phyloP scores from a whole-genome alignment of 345 rosid species.

The Hirschfeldia incana region DNA sequence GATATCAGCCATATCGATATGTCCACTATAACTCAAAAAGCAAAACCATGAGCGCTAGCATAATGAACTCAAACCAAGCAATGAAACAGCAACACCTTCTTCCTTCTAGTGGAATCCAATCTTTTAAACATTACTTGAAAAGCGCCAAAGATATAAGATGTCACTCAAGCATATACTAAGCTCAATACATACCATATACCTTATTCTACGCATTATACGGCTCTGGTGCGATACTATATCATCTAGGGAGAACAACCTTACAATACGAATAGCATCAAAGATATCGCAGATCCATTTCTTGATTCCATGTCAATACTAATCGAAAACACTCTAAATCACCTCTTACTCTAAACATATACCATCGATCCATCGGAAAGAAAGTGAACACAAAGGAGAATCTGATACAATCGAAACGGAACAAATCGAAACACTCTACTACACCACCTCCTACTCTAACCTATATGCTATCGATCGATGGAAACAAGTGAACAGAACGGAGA shows the following conservation, averaged over 20 bases:
- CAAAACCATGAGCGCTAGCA: slow-evolving; percentile 11
- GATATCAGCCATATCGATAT: slow-evolving; percentile 51
- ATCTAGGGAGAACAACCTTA: slow-evolving; percentile 8
- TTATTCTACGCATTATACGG: background rate
- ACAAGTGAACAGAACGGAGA: background rate
- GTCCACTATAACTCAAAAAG: slow-evolving; percentile 6
- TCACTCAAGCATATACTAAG: too few relatives aligned
- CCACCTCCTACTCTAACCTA: background rate
- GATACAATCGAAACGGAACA: too few relatives aligned
- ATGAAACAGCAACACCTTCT: background rate
- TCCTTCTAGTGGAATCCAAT: background rate
- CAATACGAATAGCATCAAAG: background rate
- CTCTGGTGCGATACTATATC: background rate
- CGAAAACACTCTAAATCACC: too few relatives aligned
- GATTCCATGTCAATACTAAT: too few relatives aligned
- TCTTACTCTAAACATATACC: background rate
- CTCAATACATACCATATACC: too few relatives aligned
- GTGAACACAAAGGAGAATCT: too few relatives aligned
- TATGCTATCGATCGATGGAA: background rate
- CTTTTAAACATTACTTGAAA: too few relatives aligned
- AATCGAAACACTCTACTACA: background rate
- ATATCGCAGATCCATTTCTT: slow-evolving; percentile 7
- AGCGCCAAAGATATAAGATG: too few relatives aligned
- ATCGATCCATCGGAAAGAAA: too few relatives aligned
- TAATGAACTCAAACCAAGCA: background rate